Conservation (phyloP, 1,139 yeast species). For the Geotrichum reessii region DNA sequence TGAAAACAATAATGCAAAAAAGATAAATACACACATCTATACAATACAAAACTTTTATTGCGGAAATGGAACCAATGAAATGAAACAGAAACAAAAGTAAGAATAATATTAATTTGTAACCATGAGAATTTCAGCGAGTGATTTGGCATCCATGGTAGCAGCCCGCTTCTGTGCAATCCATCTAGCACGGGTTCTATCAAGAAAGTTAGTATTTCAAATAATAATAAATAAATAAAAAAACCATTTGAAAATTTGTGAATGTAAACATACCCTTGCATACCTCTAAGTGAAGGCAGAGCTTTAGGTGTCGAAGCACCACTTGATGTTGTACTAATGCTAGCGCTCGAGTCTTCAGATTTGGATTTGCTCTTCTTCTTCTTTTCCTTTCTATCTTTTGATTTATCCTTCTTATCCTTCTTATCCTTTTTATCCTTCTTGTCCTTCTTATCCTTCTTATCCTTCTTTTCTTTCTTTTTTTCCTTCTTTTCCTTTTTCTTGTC, state of each 20-base stretch:
- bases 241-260: background rate
- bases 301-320: slow-evolving; percentile 30
- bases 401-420: slow-evolving; percentile 30
- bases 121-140: slow-evolving; percentile 90
- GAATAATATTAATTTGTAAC: slow-evolving; percentile 34
- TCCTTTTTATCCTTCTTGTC: slow-evolving; percentile 33
- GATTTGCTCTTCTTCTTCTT: slow-evolving; percentile 33
- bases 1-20: slow-evolving; percentile 5
- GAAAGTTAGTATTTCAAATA: background rate
- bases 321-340: slow-evolving; percentile 30
- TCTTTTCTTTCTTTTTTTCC: slow-evolving; percentile 14
- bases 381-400: slow-evolving; percentile 28
- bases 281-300: slow-evolving; percentile 41
- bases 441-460: slow-evolving; percentile 58
- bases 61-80: background rate
- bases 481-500: slow-evolving; percentile 31
- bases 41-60: background rate
- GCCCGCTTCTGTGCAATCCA: slow-evolving; percentile 88
- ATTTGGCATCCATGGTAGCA: slow-evolving; percentile 81
- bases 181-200: slow-evolving; percentile 57
- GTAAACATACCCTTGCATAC: slow-evolving; percentile 49
- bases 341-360: slow-evolving; percentile 27
- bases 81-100: background rate
- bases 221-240: background rate
- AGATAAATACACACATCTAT: background rate